Conservation (phyloP, 2,329 filamentous ascomycete genomes). For the Pleurostoma richardsiae region DNA sequence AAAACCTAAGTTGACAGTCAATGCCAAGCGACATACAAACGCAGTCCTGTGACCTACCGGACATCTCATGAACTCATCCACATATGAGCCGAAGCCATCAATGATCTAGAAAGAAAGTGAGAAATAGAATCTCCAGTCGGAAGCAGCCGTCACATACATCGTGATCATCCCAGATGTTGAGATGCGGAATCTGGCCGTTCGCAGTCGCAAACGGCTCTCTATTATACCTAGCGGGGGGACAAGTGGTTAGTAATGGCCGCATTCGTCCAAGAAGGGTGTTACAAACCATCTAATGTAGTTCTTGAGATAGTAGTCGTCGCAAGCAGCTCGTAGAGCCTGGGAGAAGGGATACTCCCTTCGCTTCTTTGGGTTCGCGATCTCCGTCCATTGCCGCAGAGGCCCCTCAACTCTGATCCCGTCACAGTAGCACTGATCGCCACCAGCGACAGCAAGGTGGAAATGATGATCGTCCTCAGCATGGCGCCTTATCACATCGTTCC, state of each 20-base stretch:
- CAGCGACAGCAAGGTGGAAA: conserved; percentile 95
- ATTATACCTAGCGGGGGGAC: conserved; percentile 49
- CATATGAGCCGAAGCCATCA: conserved; percentile 82
- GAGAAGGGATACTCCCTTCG: conserved; percentile 76
- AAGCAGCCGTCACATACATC: conserved; percentile 37
- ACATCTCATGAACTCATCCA: conserved; percentile 88
- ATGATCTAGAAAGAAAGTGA: conserved; percentile 40
- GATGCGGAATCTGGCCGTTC: conserved; percentile 87
- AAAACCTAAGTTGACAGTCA: conserved; percentile 57
- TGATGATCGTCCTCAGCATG: conserved; percentile 63
- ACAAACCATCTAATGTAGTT: conserved; percentile 71
- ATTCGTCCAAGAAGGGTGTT: conserved; percentile 51
- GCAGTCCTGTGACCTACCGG: too few relatives aligned
- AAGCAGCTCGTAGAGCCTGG: conserved; percentile 70
- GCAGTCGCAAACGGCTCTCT: conserved; percentile 80
- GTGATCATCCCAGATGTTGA: conserved; percentile 98
- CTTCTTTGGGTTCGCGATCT: conserved; percentile 76
- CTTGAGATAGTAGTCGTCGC: conserved; percentile 87
- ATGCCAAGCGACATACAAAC: too few relatives aligned
- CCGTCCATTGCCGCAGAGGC: conserved; percentile 76
- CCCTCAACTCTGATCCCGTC: conserved; percentile 84
- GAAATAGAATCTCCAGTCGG: too few relatives aligned
- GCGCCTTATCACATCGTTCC: conserved; percentile 85
- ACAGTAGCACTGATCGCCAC: conserved; percentile 95
- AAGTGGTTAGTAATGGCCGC: conserved; percentile 30